phyloP scores from a whole-genome alignment of 305 asterid species.

The Rubia balearica region DNA sequence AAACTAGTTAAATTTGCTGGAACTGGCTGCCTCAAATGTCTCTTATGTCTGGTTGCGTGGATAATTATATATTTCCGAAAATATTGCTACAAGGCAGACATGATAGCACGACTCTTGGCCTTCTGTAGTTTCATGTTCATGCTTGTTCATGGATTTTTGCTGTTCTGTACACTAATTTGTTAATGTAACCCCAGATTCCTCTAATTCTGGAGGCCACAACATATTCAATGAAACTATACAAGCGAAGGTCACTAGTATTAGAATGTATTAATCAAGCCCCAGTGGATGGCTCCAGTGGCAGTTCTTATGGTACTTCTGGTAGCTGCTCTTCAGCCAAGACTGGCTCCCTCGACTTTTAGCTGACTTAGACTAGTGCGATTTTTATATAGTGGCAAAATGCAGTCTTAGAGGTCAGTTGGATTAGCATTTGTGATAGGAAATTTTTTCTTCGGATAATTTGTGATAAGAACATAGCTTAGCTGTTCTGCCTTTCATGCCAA shows the following conservation, averaged over 20 bases:
- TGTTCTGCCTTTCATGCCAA: background rate
- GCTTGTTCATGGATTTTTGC: background rate
- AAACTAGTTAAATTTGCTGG: background rate
- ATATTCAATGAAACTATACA: constrained; percentile 73
- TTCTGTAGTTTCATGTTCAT: constrained; percentile 1
- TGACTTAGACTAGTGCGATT: background rate
- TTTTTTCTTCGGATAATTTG: background rate
- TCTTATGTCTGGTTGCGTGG: background rate
- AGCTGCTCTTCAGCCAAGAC: constrained; percentile 71
- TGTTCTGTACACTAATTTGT: background rate
- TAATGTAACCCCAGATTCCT: constrained; percentile 51
- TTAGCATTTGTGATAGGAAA: background rate
- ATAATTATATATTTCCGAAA: too few relatives aligned
- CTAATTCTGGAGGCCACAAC: constrained; percentile 67
- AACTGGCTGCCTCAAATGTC: background rate
- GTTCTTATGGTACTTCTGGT: constrained; percentile 64
- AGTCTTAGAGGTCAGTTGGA: background rate
- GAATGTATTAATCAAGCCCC: constrained; percentile 95
- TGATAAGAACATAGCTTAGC: background rate
- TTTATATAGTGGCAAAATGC: too few relatives aligned
- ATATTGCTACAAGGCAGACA: background rate
- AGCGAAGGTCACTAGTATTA: constrained; percentile 51
- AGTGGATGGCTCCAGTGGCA: constrained; percentile 81
- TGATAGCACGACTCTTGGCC: background rate
- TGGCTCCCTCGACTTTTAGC: constrained; percentile 70